These are phyloP conservation scores for Adenanthera pavonina DNA, from an alignment of 306 rosid genomes.

Conservation along the genomic window DNA sequence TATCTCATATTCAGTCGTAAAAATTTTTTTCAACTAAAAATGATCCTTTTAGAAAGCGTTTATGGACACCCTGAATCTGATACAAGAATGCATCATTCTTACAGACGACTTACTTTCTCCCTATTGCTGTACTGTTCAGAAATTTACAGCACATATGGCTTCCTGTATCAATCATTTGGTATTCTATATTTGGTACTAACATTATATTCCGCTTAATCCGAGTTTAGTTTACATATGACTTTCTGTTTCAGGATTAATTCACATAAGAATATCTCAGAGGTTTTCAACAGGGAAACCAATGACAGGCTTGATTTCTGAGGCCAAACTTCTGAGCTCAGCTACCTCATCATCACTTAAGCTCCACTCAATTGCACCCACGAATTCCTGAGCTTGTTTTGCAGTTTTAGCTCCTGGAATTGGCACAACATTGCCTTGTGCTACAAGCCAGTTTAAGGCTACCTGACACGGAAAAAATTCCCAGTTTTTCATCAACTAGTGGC, in stretches of 20 bases:
- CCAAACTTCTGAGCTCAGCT: constrained; percentile 72
- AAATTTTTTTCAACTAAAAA: background rate
- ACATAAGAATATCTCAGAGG: constrained; percentile 39
- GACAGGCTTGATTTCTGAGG: constrained; percentile 65
- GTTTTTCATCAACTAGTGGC: constrained; percentile 11
- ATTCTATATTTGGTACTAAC: too few species aligned
- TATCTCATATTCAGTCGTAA: background rate
- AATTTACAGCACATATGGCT: constrained; percentile 10
- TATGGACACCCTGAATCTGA: too few species aligned
- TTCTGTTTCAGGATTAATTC: constrained; percentile 1
- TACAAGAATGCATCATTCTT: too few species aligned
- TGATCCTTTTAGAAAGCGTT: background rate
- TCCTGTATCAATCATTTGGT: too few species aligned
- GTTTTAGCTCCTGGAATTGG: constrained; percentile 97
- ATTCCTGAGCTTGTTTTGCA: constrained; percentile 81
- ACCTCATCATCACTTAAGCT: constrained; percentile 67
- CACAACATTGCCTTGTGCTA: constrained; percentile 84
- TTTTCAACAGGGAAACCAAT: constrained; percentile 89
- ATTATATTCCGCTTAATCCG: too few species aligned
- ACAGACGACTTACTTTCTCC: background rate
- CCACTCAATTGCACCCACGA: constrained; percentile 88
- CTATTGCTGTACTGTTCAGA: background rate
- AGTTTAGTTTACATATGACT: too few species aligned
- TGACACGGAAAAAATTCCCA: constrained; percentile 39
- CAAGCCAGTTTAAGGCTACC: constrained; percentile 88